A percentile compares a stretch with the other conserved stretches of the same genome.
These are phyloP conservation scores for Fusarium robinianum DNA, from an alignment of 2,329 filamentous ascomycete genomes.

Conservation along the genomic window DNA sequence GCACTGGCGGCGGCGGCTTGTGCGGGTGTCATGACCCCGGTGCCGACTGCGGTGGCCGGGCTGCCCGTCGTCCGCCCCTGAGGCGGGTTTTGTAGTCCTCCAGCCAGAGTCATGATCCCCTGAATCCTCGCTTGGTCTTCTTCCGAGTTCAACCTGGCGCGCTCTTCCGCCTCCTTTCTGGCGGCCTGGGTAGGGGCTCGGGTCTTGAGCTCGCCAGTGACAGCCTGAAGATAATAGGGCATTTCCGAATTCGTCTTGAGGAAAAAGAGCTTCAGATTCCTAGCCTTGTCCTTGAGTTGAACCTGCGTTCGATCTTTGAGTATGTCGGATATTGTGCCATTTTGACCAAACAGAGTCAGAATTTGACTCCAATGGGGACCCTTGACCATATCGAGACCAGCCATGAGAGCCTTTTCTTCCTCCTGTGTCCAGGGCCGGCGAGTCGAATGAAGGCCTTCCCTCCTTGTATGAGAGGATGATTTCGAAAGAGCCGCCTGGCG, in stretches of 20 bases:
- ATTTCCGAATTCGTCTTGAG: constrained; percentile 90
- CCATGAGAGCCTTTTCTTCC: constrained; percentile 88
- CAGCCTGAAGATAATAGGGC: constrained; percentile 82
- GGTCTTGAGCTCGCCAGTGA: constrained; percentile 89
- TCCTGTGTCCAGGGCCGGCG: constrained; percentile 85
- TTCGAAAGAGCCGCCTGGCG: constrained; percentile 63
- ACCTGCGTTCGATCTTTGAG: constrained; percentile 89
- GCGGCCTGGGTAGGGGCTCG: constrained; percentile 76
- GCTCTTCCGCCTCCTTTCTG: constrained; percentile 68
- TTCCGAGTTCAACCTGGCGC: constrained; percentile 60
- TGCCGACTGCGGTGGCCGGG: constrained; percentile 33
- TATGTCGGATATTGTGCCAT: constrained; percentile 79
- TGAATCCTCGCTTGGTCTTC: constrained; percentile 65
- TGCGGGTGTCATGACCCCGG: constrained; percentile 42
- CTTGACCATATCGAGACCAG: constrained; percentile 84
- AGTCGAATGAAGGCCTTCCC: constrained; percentile 63
- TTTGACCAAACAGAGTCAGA: constrained; percentile 77
- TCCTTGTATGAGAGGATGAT: constrained; percentile 57
- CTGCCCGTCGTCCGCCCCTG: constrained; percentile 35
- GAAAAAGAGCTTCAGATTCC: constrained; percentile 89
- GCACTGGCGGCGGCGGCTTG: constrained; percentile 40
- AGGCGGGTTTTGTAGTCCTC: constrained; percentile 53
- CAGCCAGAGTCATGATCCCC: constrained; percentile 61
- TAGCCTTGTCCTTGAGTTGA: constrained; percentile 88
- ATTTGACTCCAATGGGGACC: constrained; percentile 95